A percentile compares a stretch with the other conserved stretches of the same genome.
phyloP scores from a whole-genome alignment of 106 monocot species.

The Agapanthus africanus region DNA sequence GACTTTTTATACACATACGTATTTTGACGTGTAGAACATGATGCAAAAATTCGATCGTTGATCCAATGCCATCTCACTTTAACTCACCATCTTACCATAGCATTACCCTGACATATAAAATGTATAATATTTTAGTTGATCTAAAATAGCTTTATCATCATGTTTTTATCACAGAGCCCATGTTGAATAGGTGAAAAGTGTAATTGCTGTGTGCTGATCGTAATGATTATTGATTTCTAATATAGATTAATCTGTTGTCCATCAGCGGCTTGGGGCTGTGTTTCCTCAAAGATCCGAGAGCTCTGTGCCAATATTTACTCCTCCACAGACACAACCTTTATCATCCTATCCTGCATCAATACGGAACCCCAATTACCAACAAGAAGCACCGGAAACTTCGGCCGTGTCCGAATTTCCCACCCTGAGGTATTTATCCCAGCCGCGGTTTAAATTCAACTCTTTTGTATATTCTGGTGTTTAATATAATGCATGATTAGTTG shows the following conservation, averaged over 20 bases:
- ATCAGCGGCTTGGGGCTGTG: conserved; percentile 64
- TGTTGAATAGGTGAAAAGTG: no score
- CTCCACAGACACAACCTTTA: conserved; percentile 59
- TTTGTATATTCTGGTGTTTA: background rate
- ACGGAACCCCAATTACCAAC: conserved; percentile 39
- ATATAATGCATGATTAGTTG: background rate
- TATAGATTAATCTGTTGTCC: background rate
- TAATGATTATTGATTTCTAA: background rate
- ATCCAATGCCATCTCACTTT: no score
- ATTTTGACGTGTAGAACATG: no score
- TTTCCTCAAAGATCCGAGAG: conserved; percentile 76
- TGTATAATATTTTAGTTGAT: no score
- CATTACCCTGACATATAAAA: no score
- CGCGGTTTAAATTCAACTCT: background rate
- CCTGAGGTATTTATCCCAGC: background rate
- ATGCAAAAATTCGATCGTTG: no score
- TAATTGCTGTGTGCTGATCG: no score
- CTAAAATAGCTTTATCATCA: no score
- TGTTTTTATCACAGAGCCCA: no score
- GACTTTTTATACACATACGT: no score
- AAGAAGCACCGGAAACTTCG: conserved; percentile 41
- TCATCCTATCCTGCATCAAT: conserved; percentile 45
- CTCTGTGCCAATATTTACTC: conserved; percentile 69
- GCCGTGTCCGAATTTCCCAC: background rate
- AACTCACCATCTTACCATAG: no score